Evolutionary conservation across 352 stramenopile genomes (phyloP).

Genomic region (Phytophthora kernoviae): DNA sequence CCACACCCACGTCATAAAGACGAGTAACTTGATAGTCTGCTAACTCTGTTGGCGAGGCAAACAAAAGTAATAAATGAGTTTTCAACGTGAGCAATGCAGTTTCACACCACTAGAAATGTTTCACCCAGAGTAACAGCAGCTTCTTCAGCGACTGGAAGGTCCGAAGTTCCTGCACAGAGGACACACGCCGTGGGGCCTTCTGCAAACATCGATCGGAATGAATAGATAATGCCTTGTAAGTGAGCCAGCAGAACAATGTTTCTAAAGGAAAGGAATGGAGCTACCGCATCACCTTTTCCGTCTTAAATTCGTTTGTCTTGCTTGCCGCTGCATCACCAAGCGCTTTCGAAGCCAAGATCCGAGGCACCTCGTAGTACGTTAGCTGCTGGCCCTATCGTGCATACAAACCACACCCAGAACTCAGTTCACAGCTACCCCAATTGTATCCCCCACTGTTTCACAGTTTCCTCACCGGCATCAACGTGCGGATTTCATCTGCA

Average conservation of each 20-base stretch:
- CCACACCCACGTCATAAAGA: slow-evolving; percentile 94
- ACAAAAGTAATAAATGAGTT: slow-evolving; percentile 3
- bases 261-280: neutral
- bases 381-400: slow-evolving; percentile 40
- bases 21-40: slow-evolving; percentile 82
- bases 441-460: neutral
- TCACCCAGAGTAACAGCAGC: slow-evolving; percentile 91
- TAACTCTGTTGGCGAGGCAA: slow-evolving; percentile 63
- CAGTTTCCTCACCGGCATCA: slow-evolving; percentile 44
- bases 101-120: neutral
- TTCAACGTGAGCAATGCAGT: neutral
- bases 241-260: neutral
- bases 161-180: slow-evolving; percentile 95
- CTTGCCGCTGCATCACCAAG: slow-evolving; percentile 13
- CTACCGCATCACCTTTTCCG: slow-evolving; percentile 14
- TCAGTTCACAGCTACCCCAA: neutral
- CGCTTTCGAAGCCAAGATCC: slow-evolving; percentile 68
- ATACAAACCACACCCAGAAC: slow-evolving; percentile 3
- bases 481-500: slow-evolving; percentile 42
- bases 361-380: slow-evolving; percentile 70
- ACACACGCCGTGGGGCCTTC: slow-evolving; percentile 63
- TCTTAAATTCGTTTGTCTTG: neutral
- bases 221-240: slow-evolving; percentile 4
- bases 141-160: slow-evolving; percentile 96
- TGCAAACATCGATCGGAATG: slow-evolving; percentile 9